phyloP scores from a whole-genome alignment of 495 filamentous ascomycete species.

The Amniculicola lignicola region DNA sequence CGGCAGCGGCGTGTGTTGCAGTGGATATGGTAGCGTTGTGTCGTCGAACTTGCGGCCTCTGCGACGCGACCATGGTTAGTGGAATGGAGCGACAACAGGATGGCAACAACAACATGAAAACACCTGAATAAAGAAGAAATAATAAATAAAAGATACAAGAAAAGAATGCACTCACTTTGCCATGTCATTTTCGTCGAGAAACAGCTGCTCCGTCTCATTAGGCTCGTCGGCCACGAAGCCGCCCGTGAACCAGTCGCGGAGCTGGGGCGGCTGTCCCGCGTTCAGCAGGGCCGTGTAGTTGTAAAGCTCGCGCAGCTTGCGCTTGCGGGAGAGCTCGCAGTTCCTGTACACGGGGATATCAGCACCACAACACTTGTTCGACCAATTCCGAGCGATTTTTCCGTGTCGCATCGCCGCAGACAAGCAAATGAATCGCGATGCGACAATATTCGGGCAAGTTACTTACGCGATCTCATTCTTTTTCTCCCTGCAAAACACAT shows the following conservation, averaged over 20 bases:
- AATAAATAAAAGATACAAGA: slow-evolving; percentile 20
- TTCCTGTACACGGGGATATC: slow-evolving; percentile 51
- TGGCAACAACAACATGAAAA: not conserved
- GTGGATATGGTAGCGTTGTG: slow-evolving; percentile 57
- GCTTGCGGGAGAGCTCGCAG: slow-evolving; percentile 74
- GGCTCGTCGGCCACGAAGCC: slow-evolving; percentile 47
- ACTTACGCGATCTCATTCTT: slow-evolving; percentile 63
- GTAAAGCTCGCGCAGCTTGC: slow-evolving; percentile 79
- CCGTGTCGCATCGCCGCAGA: slow-evolving; percentile 35
- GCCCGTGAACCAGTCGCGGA: slow-evolving; percentile 47
- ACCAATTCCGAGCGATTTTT: slow-evolving; percentile 40
- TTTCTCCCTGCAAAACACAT: slow-evolving; percentile 57
- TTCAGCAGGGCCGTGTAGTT: slow-evolving; percentile 50
- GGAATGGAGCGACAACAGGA: slow-evolving; percentile 32
- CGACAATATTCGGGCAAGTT: slow-evolving; percentile 24
- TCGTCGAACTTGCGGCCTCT: slow-evolving; percentile 51
- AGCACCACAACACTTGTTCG: slow-evolving; percentile 36
- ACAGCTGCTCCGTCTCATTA: slow-evolving; percentile 49
- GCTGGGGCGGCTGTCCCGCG: slow-evolving; percentile 46
- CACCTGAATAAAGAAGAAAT: not conserved
- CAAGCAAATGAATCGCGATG: slow-evolving; percentile 31
- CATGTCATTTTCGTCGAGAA: slow-evolving; percentile 73
- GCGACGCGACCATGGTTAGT: slow-evolving; percentile 18
- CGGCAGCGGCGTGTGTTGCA: slow-evolving; percentile 12
- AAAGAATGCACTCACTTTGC: slow-evolving; percentile 59